Evolutionary conservation across 2,329 filamentous ascomycete genomes (phyloP), one percentile per base, ranked within the genome.

Genomic region (Aureobasidium sp.): DNA sequence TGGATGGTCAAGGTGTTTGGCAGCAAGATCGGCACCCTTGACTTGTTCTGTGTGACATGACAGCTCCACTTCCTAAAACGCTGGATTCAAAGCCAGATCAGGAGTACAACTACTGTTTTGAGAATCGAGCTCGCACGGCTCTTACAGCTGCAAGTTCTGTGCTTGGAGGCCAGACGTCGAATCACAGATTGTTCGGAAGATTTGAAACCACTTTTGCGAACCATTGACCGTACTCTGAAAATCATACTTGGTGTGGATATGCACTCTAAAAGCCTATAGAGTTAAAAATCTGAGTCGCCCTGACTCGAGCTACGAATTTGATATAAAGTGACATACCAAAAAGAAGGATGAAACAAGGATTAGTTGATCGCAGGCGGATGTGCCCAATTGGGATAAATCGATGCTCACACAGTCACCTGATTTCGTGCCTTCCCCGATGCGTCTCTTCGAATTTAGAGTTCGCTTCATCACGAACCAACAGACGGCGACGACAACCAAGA

Each of bases 31-130:
- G 26, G 26, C 51, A 32, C 13, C 6, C 34, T 53, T 53, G 50
- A 53, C 50, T 41, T 41, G n/a, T 39, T 53, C 34, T 37, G 26
- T 32, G 34, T 32, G 37, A 55, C 36, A 55, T 43, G 51, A 43
- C 51, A 55, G 12, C 36, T 55, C 51, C 51, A 55, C 51, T 43
- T 55, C 51, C 37, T 55, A 55, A 55, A 55, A 55, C 51, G 15
- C 36, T 55, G 17, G 37, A 32, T 9, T 15, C 15, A 6, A 29
- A 26, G n/a, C 15, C 34, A 55, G 26, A 24, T 26, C 13, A 13
- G 17, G 37, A 20, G 15, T 29, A 9, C 15, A 43, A 43, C 37
- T 41, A 55, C 26, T 32, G 37, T 55, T 55, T 55, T 24, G 51
- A 43, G 36, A 29, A 39, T n/a, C 26, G 26, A 43, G 27, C n/a